A percentile compares a stretch with the other conserved stretches of the same genome.
Conservation (phyloP, 106 monocot species). For the Posidonia australis region DNA sequence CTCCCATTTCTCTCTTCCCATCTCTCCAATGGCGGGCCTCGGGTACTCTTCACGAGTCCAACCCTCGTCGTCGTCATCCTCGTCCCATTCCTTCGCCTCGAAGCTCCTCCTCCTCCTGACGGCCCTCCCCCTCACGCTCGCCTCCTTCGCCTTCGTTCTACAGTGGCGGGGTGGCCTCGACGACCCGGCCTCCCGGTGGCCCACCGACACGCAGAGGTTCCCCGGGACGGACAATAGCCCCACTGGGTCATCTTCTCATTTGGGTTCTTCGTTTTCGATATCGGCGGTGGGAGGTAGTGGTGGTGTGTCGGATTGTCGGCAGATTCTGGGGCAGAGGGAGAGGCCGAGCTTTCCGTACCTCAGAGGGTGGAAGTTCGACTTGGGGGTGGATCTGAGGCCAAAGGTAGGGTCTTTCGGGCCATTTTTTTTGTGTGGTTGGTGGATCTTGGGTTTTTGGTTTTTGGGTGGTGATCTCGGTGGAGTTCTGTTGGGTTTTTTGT, state of each 20-base stretch:
- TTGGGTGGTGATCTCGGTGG: neutral
- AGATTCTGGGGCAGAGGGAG: constrained; percentile 45
- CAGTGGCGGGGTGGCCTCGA: constrained; percentile 93
- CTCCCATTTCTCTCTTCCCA: neutral
- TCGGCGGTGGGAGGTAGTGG: neutral
- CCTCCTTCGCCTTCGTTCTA: constrained; percentile 75
- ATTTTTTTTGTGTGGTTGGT: neutral
- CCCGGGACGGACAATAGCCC: constrained; percentile 64
- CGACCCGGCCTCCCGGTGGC: constrained; percentile 60
- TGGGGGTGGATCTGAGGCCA: constrained; percentile 40
- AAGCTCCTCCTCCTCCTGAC: constrained; percentile 67
- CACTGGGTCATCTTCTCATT: neutral
- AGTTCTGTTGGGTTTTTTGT: neutral
- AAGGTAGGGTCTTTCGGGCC: constrained; percentile 30
- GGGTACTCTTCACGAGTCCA: no score
- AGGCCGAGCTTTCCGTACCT: constrained; percentile 50
- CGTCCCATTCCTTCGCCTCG: constrained; percentile 29
- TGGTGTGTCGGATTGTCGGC: constrained; percentile 46
- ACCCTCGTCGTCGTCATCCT: neutral
- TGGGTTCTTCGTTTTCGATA: neutral
- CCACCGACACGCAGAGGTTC: constrained; percentile 41
- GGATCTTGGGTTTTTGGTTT: neutral
- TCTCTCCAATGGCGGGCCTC: constrained; percentile 3
- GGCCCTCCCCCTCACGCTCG: constrained; percentile 53
- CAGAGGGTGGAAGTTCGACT: constrained; percentile 46